A percentile compares a stretch with the other conserved stretches of the same genome.
phyloP scores from a whole-genome alignment of 2,329 filamentous ascomycete genomes.

The Myriangium duriaei region DNA sequence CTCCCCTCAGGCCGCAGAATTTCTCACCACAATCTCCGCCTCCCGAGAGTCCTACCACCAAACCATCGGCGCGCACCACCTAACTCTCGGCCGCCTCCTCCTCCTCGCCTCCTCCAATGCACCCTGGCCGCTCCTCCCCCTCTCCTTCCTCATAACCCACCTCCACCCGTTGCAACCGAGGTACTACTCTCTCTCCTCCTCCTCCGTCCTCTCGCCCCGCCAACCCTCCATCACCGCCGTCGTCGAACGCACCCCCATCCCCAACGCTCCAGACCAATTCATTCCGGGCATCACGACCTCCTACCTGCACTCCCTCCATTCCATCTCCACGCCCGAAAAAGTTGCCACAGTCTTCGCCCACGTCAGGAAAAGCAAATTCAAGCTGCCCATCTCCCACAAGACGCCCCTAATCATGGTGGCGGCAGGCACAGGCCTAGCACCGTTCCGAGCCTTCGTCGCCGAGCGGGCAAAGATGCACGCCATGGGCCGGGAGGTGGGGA shows the following conservation, averaged over 20 bases:
- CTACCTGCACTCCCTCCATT: constrained; percentile 23
- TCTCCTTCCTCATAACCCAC: constrained; percentile 22
- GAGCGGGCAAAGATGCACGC: constrained; percentile 29
- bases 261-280: constrained; percentile 13
- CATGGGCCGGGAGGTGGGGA: constrained; percentile 26
- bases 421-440: constrained; percentile 39
- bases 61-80: constrained; percentile 21
- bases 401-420: constrained; percentile 42
- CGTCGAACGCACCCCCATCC: constrained; percentile 23
- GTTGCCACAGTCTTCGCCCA: too few species aligned
- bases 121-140: constrained; percentile 23
- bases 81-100: constrained; percentile 28
- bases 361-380: constrained; percentile 33
- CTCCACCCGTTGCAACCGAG: constrained; percentile 19
- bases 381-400: constrained; percentile 29
- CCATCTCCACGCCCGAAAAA: background rate
- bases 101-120: constrained; percentile 17
- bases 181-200: constrained; percentile 26
- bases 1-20: constrained; percentile 19
- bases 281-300: constrained; percentile 28
- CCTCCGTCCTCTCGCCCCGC: constrained; percentile 27
- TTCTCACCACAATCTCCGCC: constrained; percentile 20
- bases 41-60: constrained; percentile 24
- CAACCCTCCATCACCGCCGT: constrained; percentile 27
- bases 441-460: constrained; percentile 32